Percentiles rank a stretch among this genome's conserved stretches.
phyloP scores from a whole-genome alignment of 176 grass and related monocot species.

The Tillandsia leiboldiana region DNA sequence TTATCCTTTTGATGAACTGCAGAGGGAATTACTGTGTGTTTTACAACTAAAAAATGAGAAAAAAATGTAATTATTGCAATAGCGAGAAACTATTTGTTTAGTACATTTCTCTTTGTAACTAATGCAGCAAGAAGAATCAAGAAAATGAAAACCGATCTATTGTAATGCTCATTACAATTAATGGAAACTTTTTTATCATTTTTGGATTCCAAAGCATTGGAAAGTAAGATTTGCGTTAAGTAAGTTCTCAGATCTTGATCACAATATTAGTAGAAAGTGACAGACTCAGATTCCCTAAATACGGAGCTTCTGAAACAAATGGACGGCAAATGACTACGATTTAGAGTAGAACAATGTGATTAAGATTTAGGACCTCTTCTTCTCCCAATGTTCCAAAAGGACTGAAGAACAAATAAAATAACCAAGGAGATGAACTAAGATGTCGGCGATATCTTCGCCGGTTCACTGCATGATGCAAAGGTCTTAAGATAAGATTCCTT shows the following conservation, averaged over 20 bases:
- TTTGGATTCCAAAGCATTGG: background rate
- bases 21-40: no score
- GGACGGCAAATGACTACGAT: constrained; percentile 22
- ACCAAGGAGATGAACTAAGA: constrained; percentile 5
- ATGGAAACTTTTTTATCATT: background rate
- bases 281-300: constrained; percentile 21
- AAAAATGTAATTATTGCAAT: no score
- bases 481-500: constrained; percentile 16
- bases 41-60: no score
- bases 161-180: background rate
- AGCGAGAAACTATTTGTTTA: no score
- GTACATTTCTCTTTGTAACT: no score
- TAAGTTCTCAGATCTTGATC: constrained; percentile 2
- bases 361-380: constrained; percentile 16
- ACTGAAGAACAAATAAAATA: constrained; percentile 15
- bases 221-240: background rate
- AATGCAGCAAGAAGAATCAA: background rate
- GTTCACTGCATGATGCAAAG: background rate
- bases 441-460: constrained; percentile 12
- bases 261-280: constrained; percentile 17
- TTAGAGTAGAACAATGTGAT: constrained; percentile 2
- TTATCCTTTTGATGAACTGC: no score
- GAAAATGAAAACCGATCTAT: background rate
- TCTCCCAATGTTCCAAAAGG: constrained; percentile 34
- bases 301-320: background rate